Evolutionary conservation across 164 flowering plant species (phyloP), one percentile per base, ranked within the genome.

Genomic region (Umbilicus rupestris): DNA sequence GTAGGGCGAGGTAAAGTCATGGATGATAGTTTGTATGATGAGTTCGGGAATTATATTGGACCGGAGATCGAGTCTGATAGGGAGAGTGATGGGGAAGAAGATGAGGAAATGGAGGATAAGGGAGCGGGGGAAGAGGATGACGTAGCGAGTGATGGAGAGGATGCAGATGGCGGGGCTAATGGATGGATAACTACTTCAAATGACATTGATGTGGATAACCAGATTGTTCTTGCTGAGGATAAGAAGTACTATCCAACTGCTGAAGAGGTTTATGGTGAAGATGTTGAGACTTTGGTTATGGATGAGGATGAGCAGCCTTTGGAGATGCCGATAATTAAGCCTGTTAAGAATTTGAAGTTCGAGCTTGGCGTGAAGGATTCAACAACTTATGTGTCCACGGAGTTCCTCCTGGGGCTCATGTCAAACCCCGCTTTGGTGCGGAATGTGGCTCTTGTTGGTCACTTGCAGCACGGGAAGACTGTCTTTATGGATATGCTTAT

Each of bases 21-120:
- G 99, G 99, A 95, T 69, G 98, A 90, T 28, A 87, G 86, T 70
- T 72, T 95, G 67, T 95, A 95, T 68, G 99, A 95, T 70, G 99
- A 95, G 74, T 95, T 95, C 67, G 99, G 99, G 0, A 95, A 95
- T 82, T 95, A 95, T 74, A 95, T 95, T 49, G 99, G 99, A 6
- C 98, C 99, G 3, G 97, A 92, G 31, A 87, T 95, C 15, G 99
- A 90, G 66, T 95, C 99, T n/a, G 99, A 95, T 70, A 76, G 63
- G 41, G 98, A 93, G 29, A 82, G 84, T 62, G 97, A 82, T 37
- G 73, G 69, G 10, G 95, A 80, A 22, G 83, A 84, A 52, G 90
- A 85, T 58, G 89, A 84, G 50, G 92, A 83, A 17, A 73, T 82
- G 44, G 80, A 64, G 3, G 87, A 84, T 64, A 79, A 76, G 70